These are phyloP conservation scores for Thyridium curvatum DNA, from an alignment of 2,329 filamentous ascomycete species.

Conservation along the genomic window DNA sequence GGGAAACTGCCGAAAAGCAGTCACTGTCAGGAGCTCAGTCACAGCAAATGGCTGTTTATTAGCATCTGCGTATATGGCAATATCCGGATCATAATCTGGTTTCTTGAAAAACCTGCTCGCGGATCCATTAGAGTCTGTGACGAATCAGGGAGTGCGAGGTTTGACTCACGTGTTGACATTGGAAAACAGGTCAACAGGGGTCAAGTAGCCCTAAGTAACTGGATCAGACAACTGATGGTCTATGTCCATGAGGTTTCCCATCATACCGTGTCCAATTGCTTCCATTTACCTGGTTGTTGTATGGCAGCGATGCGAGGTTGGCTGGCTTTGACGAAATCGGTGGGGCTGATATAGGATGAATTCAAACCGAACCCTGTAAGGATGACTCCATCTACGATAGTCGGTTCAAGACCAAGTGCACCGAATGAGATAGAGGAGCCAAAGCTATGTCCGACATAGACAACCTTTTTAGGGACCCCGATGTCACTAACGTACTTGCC, in stretches of 20 bases:
- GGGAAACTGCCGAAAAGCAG: background rate
- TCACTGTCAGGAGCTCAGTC: constrained; percentile 5
- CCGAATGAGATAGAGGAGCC: constrained; percentile 3
- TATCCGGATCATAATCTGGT: constrained; percentile 5
- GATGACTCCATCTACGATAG: constrained; percentile 7
- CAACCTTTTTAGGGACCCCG: constrained; percentile 3
- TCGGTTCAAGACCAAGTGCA: constrained; percentile 1
- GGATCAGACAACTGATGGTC: background rate
- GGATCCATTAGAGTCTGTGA: background rate
- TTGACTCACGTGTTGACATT: constrained; percentile 5
- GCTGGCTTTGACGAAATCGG: constrained; percentile 3
- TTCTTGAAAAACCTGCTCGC: constrained; percentile 8
- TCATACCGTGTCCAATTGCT: constrained; percentile 7
- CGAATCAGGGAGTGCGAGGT: background rate
- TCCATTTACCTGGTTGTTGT: constrained; percentile 5
- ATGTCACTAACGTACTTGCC: constrained; percentile 6
- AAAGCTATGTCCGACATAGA: constrained; percentile 9
- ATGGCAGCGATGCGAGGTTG: constrained; percentile 3
- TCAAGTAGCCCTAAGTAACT: constrained; percentile 6
- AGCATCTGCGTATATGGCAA: constrained; percentile 6
- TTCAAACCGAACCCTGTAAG: constrained; percentile 10
- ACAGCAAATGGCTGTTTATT: constrained; percentile 6
- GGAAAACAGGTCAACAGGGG: constrained; percentile 5
- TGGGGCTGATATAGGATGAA: constrained; percentile 1
- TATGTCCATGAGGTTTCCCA: no score